Percentiles rank a stretch among this genome's conserved stretches.
These are phyloP conservation scores for Penicillium desertorum DNA, from an alignment of 495 filamentous ascomycete genomes.

Conservation along the genomic window DNA sequence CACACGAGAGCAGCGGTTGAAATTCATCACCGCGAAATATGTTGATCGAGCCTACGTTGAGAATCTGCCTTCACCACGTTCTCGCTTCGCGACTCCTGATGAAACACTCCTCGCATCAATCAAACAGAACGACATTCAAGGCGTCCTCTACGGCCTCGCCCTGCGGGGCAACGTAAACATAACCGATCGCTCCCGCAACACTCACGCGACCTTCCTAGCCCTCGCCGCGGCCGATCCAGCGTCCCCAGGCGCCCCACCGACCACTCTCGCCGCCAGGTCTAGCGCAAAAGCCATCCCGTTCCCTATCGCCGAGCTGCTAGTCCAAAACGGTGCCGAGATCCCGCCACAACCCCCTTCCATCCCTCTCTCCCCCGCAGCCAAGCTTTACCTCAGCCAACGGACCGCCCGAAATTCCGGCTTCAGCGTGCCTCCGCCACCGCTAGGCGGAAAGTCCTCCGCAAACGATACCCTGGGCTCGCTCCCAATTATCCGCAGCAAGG, in stretches of 20 bases:
- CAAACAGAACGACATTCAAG: conserved; percentile 90
- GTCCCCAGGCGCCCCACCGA: conserved; percentile 54
- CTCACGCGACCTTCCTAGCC: conserved; percentile 85
- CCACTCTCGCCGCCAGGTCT: conserved; percentile 36
- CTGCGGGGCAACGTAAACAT: conserved; percentile 85
- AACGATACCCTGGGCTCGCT: conserved; percentile 47
- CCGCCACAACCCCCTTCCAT: conserved; percentile 70
- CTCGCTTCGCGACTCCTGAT: conserved; percentile 75
- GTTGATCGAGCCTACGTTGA: conserved; percentile 79
- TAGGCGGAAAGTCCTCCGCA: conserved; percentile 27
- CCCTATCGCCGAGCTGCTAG: conserved; percentile 84
- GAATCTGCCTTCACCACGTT: conserved; percentile 70
- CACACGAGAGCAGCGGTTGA: conserved; percentile 82
- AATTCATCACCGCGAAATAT: conserved; percentile 95
- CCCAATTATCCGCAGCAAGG: conserved; percentile 44
- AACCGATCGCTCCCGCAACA: conserved; percentile 80
- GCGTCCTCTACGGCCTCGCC: conserved; percentile 87
- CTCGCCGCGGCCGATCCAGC: conserved; percentile 94
- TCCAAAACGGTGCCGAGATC: conserved; percentile 93
- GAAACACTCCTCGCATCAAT: conserved; percentile 91
- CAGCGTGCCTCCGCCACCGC: conserved; percentile 18
- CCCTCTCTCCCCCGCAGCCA: conserved; percentile 71
- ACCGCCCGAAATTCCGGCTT: conserved; percentile 46
- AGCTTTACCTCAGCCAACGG: conserved; percentile 83
- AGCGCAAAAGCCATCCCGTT: conserved; percentile 57